Evolutionary conservation across 2,329 filamentous ascomycete species (phyloP).

Genomic region (Kalaharituber pfeilii): DNA sequence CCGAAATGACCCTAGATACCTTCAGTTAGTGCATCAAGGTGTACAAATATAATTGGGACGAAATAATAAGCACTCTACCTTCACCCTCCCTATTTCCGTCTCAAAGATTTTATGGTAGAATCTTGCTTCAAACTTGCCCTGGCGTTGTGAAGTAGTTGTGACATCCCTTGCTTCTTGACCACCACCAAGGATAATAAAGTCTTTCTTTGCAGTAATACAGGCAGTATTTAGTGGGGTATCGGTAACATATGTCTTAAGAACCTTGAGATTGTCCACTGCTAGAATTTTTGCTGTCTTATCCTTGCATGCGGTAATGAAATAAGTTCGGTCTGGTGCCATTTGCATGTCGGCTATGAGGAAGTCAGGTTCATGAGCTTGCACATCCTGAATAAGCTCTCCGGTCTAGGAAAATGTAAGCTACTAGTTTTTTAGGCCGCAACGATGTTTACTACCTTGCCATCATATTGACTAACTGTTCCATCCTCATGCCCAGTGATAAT

Average conservation of each 20-base stretch:
- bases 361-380: conserved; percentile 72
- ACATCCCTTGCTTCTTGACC: conserved; percentile 98
- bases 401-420: conserved; percentile 33
- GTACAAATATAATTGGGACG: neutral
- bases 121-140: conserved; percentile 97
- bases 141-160: conserved; percentile 77
- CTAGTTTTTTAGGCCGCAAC: conserved; percentile 6
- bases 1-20: conserved; percentile 61
- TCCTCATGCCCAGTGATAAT: conserved; percentile 98
- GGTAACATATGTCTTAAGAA: conserved; percentile 79
- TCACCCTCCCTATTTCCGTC: conserved; percentile 92
- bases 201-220: conserved; percentile 83
- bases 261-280: conserved; percentile 66
- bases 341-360: conserved; percentile 78
- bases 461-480: conserved; percentile 77
- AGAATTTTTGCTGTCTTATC: conserved; percentile 94
- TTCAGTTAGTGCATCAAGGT: neutral
- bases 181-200: conserved; percentile 94
- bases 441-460: conserved; percentile 50
- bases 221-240: conserved; percentile 96
- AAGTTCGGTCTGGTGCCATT: conserved; percentile 83
- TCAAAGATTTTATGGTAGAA: conserved; percentile 99
- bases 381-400: conserved; percentile 58
- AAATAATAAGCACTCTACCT: conserved; percentile 29
- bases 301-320: conserved; percentile 96